A percentile compares a stretch with the other conserved stretches of the same genome.
These are phyloP conservation scores for Cenchrus fungigraminus DNA, from an alignment of 176 grass and related monocot genomes.

Conservation along the genomic window DNA sequence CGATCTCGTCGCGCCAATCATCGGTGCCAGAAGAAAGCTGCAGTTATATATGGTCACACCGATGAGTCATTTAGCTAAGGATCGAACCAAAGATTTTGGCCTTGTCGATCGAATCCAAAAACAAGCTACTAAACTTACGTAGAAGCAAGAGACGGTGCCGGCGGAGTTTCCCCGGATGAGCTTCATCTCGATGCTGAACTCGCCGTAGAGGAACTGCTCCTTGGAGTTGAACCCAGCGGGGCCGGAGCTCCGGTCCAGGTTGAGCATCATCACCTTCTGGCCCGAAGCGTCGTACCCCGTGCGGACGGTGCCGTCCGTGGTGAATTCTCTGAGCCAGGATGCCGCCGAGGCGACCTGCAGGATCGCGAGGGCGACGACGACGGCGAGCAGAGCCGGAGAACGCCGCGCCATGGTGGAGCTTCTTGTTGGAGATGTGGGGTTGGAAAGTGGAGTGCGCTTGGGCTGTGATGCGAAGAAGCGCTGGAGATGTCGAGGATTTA, in stretches of 20 bases:
- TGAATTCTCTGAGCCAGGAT: conserved; percentile 23
- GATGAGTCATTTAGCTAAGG: not conserved
- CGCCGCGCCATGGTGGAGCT: not conserved
- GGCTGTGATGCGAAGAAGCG: not conserved
- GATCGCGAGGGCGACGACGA: not conserved
- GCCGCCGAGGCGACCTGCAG: not conserved
- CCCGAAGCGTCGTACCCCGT: not conserved
- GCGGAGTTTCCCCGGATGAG: not conserved
- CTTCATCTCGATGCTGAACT: conserved; percentile 38
- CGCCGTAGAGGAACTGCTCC: conserved; percentile 32
- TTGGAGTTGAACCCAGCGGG: conserved; percentile 27
- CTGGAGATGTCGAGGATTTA: not conserved
- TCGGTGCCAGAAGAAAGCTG: not conserved
- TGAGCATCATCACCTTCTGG: conserved; percentile 22
- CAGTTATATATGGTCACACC: not conserved
- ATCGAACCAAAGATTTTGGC: not conserved
- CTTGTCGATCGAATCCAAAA: not conserved
- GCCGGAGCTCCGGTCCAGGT: conserved; percentile 21
- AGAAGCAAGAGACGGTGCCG: conserved; percentile 23
- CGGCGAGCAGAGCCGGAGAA: not conserved
- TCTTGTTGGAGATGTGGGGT: not conserved
- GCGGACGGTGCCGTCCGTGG: conserved; percentile 4
- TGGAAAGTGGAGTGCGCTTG: not conserved
- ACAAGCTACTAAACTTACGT: not conserved
- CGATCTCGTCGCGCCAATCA: conserved; percentile 1